Evolutionary conservation across 2,329 filamentous ascomycete genomes (phyloP), one percentile per base, ranked within the genome.

Genomic region (Chalara sp.): DNA sequence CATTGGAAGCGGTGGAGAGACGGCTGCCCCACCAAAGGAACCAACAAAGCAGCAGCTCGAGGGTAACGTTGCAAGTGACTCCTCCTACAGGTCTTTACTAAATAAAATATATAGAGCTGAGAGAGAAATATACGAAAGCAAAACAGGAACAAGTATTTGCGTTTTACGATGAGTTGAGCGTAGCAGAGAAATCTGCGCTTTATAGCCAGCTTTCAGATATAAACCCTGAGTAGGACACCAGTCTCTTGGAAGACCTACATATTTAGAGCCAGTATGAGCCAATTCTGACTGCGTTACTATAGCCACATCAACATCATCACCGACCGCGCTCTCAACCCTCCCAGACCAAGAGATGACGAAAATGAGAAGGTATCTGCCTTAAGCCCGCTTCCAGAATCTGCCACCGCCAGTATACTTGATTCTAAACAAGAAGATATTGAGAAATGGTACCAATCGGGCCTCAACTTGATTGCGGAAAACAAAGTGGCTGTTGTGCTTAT

Each of bases 361-460:
- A 37, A 37, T 10, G 56, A 50, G 30, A 54, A 58, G 7, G 56
- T 58, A 46, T 44, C 56, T 1, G 70, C 70, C 33, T 83, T 97
- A 65, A 89, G 96, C 70, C 92, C 92, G 48, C 83, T 99, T 29
- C 93, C 93, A 56, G 85, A 89, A 44, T 83, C 85, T 52, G 89
- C 89, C 46, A 89, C 83, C 45, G 93, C 91, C 47, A 96, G 90
- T 52, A 89, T 96, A 62, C 83, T 97, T 67, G 92, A 97, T 71
- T 95, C 91, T 54, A 81, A 87, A 62, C 69, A 83, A 47, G 80
- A 83, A 53, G 85, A 95, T 66, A 79, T 96, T 56, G 75, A 88
- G 60, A 80, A 78, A 68, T 99, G 92, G 91, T 93, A 96, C 70
- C 74, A 86, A 56, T 76, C 73, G 42, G 85, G 85, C 43, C 68